Conservation (phyloP, 306 rosid species). For the Fragaria nilgerrensis region DNA sequence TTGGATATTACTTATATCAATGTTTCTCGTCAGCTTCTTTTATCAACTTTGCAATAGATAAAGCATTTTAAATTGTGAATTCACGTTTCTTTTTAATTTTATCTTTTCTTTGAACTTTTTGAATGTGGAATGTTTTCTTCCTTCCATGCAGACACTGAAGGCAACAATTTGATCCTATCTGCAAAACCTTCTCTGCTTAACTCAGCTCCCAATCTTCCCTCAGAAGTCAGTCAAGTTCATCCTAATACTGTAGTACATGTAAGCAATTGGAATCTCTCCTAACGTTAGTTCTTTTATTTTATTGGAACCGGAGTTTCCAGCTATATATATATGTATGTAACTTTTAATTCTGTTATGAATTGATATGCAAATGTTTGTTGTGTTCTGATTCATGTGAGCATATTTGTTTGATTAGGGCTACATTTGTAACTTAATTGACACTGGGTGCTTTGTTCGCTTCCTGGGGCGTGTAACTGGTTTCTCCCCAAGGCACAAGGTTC, state of each 20-base stretch:
- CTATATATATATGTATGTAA: background rate
- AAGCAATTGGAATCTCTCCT: slow-evolving; percentile 27
- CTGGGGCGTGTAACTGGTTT: slow-evolving; percentile 92
- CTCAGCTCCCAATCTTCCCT: slow-evolving; percentile 63
- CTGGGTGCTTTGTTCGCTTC: slow-evolving; percentile 94
- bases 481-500: slow-evolving; percentile 78
- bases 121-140: slow-evolving; percentile 9
- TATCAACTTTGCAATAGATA: background rate
- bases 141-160: slow-evolving; percentile 53
- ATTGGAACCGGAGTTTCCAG: background rate
- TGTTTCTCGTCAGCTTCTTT: background rate
- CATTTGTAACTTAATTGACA: slow-evolving; percentile 76
- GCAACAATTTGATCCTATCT: slow-evolving; percentile 68
- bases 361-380: background rate
- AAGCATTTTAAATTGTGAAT: background rate
- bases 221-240: slow-evolving; percentile 61
- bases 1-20: background rate
- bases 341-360: slow-evolving; percentile 1
- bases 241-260: slow-evolving; percentile 77
- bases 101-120: background rate
- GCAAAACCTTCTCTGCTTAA: slow-evolving; percentile 79
- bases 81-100: background rate
- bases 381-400: slow-evolving; percentile 17
- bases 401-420: slow-evolving; percentile 58
- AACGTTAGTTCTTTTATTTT: background rate